Base-by-base conservation (phyloP, 2,329 filamentous ascomycete genomes). In the Colletotrichum australisinense region DNA sequence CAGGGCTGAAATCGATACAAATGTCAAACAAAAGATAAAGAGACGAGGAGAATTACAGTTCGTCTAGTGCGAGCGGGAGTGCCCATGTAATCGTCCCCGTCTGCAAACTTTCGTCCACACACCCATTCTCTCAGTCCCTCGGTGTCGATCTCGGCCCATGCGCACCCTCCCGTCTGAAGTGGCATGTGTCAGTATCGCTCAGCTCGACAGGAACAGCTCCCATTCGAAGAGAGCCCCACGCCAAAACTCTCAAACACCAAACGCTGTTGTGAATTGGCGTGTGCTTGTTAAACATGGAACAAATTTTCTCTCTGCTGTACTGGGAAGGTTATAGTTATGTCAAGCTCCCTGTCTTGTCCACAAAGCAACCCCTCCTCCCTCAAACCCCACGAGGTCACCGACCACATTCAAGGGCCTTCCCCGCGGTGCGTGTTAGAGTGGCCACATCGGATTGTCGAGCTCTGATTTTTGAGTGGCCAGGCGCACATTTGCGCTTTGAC, bases 151-250 rank as follows among this genome's bases (percentile, higher is more conserved):
- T 1, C 38, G 22, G 22, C 55, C 64, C 49, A 58, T 63, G 42
- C 64, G 58, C 22, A n/a, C 2, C 2, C 1, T 24, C 2, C 5
- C 69, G 38, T 69, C 69, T 7, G 38, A 72, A 1, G 9, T 59
- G 0, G 30, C 5, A 16, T 69, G 58, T 64, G 69, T 64, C 65
- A 72, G 52, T 6, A 26, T 16, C 30, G 16, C 52, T 68, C 69
- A 72, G 69, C 69, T 72, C 30, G 69, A 59, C 65, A 72, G 2
- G 69, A 64, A 38, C 35, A n/a, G 32, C 28, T 58, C 11, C 4
- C n/a, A 30, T 53, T 49, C 11, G 19, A 32, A 32, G 11, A 14
- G 14, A 12, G 35, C 35, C 14, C 26, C 28, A 19, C 67, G 42
- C 66, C 14, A 32, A 32, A 32, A 32, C 30, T 32, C 24, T 53